Conservation (phyloP, 257 asterid genomes). For the Solanum peruvianum region DNA sequence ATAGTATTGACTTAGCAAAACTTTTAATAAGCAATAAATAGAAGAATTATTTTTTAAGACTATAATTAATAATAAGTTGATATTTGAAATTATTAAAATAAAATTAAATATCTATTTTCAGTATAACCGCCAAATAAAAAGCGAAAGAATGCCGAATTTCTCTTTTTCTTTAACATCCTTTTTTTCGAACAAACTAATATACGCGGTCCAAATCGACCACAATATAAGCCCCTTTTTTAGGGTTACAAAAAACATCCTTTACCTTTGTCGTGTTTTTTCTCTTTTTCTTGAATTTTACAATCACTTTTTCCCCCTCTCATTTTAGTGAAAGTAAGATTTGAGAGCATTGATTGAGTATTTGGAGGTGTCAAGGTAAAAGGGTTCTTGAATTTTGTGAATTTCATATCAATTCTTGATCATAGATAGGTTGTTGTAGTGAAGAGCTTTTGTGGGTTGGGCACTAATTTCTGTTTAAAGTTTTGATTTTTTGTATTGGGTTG, state of each 20-base stretch:
- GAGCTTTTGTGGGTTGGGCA: neutral
- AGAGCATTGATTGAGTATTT: neutral
- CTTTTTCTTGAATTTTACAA: neutral
- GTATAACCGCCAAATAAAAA: fast-evolving
- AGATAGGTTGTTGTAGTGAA: neutral
- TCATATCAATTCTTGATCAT: neutral
- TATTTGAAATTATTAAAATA: too few relatives aligned
- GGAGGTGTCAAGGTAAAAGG: neutral
- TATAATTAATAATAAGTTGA: too few relatives aligned
- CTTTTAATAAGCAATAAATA: too few relatives aligned
- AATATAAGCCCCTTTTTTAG: slow-evolving; percentile 1
- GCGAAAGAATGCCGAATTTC: neutral
- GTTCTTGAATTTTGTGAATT: neutral
- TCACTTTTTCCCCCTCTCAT: neutral
- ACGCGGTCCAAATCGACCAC: slow-evolving; percentile 7
- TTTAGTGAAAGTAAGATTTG: neutral
- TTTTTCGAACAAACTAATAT: neutral
- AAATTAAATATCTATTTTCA: too few relatives aligned
- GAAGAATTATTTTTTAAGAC: fast-evolving
- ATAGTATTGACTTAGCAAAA: too few relatives aligned
- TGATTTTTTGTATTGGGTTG: neutral
- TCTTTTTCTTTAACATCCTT: neutral
- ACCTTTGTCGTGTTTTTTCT: neutral
- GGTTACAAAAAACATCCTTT: neutral
- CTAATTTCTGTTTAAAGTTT: neutral